Base-by-base conservation (phyloP, 768 basidiomycete genomes). In the Boletus pseudo-olivaceus region DNA sequence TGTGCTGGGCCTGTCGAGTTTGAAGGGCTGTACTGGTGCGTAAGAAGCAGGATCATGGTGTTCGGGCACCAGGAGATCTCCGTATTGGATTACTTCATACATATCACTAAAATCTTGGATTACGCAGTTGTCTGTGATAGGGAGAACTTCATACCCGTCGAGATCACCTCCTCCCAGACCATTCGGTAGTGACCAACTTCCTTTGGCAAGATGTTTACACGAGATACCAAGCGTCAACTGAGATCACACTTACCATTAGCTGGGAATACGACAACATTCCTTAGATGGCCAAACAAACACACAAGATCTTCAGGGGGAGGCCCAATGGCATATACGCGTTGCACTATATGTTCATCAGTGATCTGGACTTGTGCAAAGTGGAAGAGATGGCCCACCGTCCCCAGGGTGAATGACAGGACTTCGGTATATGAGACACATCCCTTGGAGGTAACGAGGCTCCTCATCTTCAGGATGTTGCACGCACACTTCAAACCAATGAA, bases 381-480 rank as follows among this genome's bases (percentile, higher is more conserved):
- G 15, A 45, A 38, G 17, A 37, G 17, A 54, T 47, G 39, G 55
- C 72, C 53, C 60, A 82, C 88, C 82, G 62, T 90, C 90, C 20
- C 90, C 90, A 7, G 86, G 82, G 65, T 91, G 88, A 19, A 81
- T 79, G 7, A 87, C 82, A 6, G 90, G 90, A 66, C 83, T 90
- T 52, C 89, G 75, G 7, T 82, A 85, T 45, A 91, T 82, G 35
- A 78, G 75, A 53, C 81, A 82, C 52, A 75, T 71, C 29, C 90
- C 89, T 64, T 80, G 67, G 5, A 91, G 65, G 72, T 80, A 87
- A 12, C 57, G 70, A 1, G 84, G 82, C 34, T 80, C 65, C 27
- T 72, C 57, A 46, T 83, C 79, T 0, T 68, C 75, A 1, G 76
- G 74, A n/a, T 67, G 61, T 62, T 84, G 85, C 23, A 85, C 70